These are phyloP conservation scores for Alnus rubra DNA, from an alignment of 306 rosid species.

Conservation along the genomic window DNA sequence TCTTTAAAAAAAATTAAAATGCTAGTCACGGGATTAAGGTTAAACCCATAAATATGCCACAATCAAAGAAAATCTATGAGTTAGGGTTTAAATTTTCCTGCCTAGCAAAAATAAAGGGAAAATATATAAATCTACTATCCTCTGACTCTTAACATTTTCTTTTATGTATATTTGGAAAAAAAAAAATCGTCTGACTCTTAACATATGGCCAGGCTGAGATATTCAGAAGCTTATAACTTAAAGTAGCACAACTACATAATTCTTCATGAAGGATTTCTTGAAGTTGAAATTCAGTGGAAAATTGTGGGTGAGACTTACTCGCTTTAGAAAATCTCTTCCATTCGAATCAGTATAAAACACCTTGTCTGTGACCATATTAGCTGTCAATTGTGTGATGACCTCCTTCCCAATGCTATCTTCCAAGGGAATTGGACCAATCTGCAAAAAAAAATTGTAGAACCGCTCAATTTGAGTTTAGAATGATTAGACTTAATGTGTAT, in stretches of 20 bases:
- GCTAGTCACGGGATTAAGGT: background rate
- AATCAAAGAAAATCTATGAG: background rate
- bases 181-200: background rate
- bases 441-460: slow-evolving; percentile 40
- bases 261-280: slow-evolving; percentile 6
- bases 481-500: background rate
- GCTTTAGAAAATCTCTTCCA: slow-evolving; percentile 84
- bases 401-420: slow-evolving; percentile 84
- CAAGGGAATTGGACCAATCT: slow-evolving; percentile 92
- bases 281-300: background rate
- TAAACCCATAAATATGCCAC: background rate
- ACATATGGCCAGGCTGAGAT: background rate
- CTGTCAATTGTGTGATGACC: slow-evolving; percentile 65
- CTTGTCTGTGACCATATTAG: slow-evolving; percentile 78
- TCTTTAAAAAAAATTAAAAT: background rate
- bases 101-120: background rate
- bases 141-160: background rate
- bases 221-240: background rate
- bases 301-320: slow-evolving; percentile 45
- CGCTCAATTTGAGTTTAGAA: background rate
- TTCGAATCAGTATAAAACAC: slow-evolving; percentile 84
- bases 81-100: background rate
- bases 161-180: too few relatives aligned
- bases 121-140: background rate
- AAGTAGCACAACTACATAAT: background rate